Conservation (phyloP, 495 filamentous ascomycete genomes). For the Cryomyces minteri region DNA sequence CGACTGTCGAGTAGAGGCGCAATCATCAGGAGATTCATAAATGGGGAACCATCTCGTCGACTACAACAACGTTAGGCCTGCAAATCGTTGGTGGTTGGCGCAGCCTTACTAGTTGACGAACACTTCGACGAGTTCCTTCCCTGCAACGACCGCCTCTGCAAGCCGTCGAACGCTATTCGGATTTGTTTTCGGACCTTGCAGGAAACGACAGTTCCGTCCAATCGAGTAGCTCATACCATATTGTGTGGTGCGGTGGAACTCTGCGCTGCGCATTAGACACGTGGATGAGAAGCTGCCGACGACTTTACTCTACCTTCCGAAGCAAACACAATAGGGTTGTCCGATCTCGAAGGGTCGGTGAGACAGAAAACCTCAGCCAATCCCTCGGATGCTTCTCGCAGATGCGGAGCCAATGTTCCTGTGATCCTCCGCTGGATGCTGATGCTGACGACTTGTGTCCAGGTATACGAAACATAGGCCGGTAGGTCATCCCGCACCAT, state of each 20-base stretch:
- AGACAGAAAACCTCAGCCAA: constrained; percentile 61
- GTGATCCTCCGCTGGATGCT: constrained; percentile 39
- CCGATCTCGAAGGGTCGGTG: constrained; percentile 52
- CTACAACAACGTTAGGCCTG: constrained; percentile 14
- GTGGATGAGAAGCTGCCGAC: neutral
- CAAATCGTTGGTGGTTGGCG: constrained; percentile 1
- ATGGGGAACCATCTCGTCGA: constrained; percentile 40
- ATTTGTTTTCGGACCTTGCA: constrained; percentile 42
- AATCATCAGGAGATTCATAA: constrained; percentile 48
- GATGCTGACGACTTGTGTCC: constrained; percentile 34
- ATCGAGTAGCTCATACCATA: constrained; percentile 39
- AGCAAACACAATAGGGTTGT: constrained; percentile 64
- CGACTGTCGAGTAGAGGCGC: constrained; percentile 42
- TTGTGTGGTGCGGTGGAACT: constrained; percentile 41
- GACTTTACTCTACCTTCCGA: constrained; percentile 41
- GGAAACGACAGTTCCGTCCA: constrained; percentile 43
- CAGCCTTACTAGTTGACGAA: constrained; percentile 45
- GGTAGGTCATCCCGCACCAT: constrained; percentile 50
- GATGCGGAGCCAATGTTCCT: constrained; percentile 32
- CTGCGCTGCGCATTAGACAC: neutral
- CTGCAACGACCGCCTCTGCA: constrained; percentile 31
- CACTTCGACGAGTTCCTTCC: constrained; percentile 45
- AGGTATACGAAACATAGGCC: constrained; percentile 47
- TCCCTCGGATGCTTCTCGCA: constrained; percentile 43
- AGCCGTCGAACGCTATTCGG: constrained; percentile 32